Conservation (phyloP, 495 filamentous ascomycete species). For the Ramalina intermedia region DNA sequence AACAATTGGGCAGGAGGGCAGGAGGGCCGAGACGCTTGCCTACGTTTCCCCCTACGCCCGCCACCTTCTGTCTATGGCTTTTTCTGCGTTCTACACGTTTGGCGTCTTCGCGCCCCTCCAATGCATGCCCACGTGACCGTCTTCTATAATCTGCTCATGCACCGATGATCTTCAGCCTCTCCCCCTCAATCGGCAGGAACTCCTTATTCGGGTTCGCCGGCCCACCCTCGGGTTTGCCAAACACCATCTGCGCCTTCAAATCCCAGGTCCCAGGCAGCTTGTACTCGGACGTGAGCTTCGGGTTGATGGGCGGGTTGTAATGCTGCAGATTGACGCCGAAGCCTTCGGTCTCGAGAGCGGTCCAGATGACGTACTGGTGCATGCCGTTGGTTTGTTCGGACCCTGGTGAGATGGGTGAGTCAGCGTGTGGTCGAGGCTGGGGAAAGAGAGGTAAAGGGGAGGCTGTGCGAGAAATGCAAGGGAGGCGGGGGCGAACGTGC, state of each 20-base stretch:
- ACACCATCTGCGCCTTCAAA: slow-evolving; percentile 37
- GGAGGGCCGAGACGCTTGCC: too few relatives aligned
- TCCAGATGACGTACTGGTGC: slow-evolving; percentile 42
- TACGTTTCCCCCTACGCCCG: too few relatives aligned
- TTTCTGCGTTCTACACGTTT: too few relatives aligned
- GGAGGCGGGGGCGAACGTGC: neutral
- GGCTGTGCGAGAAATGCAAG: too few relatives aligned
- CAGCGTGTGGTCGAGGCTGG: too few relatives aligned
- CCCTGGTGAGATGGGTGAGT: slow-evolving; percentile 12
- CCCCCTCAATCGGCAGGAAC: slow-evolving; percentile 23
- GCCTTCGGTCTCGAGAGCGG: slow-evolving; percentile 34
- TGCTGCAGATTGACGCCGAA: slow-evolving; percentile 43
- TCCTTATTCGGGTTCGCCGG: slow-evolving; percentile 24
- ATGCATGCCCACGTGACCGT: neutral
- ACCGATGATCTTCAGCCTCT: slow-evolving; percentile 25
- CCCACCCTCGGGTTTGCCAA: slow-evolving; percentile 28
- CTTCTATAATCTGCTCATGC: neutral
- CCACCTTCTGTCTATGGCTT: too few relatives aligned
- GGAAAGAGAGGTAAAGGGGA: too few relatives aligned
- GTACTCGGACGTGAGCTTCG: slow-evolving; percentile 28
- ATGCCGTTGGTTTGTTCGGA: slow-evolving; percentile 39
- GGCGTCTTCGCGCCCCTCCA: neutral
- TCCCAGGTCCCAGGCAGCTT: slow-evolving; percentile 32
- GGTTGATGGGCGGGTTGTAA: slow-evolving; percentile 38
- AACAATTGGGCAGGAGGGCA: too few relatives aligned